Evolutionary conservation across 805 yeast genomes (phyloP).

Genomic region (Ogataea degrootiae): DNA sequence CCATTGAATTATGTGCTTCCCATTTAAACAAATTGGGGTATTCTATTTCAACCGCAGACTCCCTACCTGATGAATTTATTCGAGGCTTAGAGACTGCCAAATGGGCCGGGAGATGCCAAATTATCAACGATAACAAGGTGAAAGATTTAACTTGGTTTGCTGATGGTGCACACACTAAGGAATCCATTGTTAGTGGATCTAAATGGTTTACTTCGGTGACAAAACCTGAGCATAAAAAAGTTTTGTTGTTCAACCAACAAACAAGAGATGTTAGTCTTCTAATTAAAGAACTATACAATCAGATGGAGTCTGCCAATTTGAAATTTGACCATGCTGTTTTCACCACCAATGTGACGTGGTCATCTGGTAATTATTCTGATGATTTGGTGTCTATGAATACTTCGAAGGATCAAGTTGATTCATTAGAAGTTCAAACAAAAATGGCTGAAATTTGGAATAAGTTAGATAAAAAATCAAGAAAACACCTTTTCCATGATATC

Average conservation of each 20-base stretch:
- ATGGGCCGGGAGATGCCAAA: slow-evolving; percentile 98
- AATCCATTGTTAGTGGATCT: slow-evolving; percentile 78
- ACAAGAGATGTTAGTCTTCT: slow-evolving; percentile 76
- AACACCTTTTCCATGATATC: slow-evolving; percentile 62
- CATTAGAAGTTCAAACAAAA: slow-evolving; percentile 72
- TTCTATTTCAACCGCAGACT: slow-evolving; percentile 21
- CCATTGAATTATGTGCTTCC: slow-evolving; percentile 61
- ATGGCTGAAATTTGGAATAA: slow-evolving; percentile 67
- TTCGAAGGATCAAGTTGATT: slow-evolving; percentile 71
- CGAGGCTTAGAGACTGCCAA: slow-evolving; percentile 60
- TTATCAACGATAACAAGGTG: slow-evolving; percentile 37
- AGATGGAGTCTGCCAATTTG: slow-evolving; percentile 33
- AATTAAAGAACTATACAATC: slow-evolving; percentile 46
- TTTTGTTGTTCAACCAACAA: slow-evolving; percentile 89
- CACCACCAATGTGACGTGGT: slow-evolving; percentile 90
- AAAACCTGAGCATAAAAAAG: slow-evolving; percentile 26
- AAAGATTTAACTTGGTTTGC: slow-evolving; percentile 66
- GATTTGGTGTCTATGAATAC: slow-evolving; percentile 86
- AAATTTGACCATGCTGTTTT: slow-evolving; percentile 75
- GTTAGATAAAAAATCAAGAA: slow-evolving; percentile 38
- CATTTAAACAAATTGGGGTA: slow-evolving; percentile 53
- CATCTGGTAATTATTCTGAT: slow-evolving; percentile 68
- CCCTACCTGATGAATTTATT: slow-evolving; percentile 45
- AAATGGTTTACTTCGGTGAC: slow-evolving; percentile 62
- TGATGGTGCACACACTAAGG: slow-evolving; percentile 96